Percentiles rank a stretch among this genome's conserved stretches.
These are phyloP conservation scores for Silene coronaria DNA, from an alignment of 179 eudicot genomes.

Conservation along the genomic window DNA sequence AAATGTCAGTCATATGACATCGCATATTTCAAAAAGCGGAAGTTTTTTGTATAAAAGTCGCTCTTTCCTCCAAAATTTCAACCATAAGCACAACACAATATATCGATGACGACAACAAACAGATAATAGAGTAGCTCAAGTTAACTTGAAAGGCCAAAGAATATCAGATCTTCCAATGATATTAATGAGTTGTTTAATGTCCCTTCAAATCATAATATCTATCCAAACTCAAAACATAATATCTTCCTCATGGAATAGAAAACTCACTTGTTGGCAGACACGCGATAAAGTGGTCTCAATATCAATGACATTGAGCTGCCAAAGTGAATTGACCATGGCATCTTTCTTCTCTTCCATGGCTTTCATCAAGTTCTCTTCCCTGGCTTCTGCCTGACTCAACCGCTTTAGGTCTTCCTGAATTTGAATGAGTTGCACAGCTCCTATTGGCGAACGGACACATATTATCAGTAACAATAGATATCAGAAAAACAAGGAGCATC, in stretches of 20 bases:
- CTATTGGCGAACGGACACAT: constrained; percentile 29
- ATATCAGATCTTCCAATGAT: not conserved
- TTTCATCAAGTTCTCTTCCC: constrained; percentile 56
- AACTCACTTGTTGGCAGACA: constrained; percentile 80
- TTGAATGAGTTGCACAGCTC: constrained; percentile 70
- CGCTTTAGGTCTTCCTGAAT: constrained; percentile 71
- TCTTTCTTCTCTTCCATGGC: constrained; percentile 83
- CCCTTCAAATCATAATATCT: not conserved
- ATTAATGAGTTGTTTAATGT: not conserved
- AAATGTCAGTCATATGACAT: not conserved
- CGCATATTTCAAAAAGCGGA: not conserved
- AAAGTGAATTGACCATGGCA: constrained; percentile 71
- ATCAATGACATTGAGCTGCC: constrained; percentile 92
- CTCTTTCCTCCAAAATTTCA: not conserved
- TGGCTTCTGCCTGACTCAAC: constrained; percentile 54
- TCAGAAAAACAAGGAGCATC: not conserved
- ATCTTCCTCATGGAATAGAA: not conserved
- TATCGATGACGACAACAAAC: not conserved
- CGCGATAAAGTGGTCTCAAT: constrained; percentile 78
- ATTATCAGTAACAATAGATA: not conserved
- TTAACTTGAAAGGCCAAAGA: not conserved
- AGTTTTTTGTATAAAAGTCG: not conserved
- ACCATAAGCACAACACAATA: not conserved
- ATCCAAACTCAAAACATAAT: not conserved
- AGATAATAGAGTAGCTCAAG: not conserved